phyloP scores from a whole-genome alignment of 257 asterid species.

The Fraxinus americana region DNA sequence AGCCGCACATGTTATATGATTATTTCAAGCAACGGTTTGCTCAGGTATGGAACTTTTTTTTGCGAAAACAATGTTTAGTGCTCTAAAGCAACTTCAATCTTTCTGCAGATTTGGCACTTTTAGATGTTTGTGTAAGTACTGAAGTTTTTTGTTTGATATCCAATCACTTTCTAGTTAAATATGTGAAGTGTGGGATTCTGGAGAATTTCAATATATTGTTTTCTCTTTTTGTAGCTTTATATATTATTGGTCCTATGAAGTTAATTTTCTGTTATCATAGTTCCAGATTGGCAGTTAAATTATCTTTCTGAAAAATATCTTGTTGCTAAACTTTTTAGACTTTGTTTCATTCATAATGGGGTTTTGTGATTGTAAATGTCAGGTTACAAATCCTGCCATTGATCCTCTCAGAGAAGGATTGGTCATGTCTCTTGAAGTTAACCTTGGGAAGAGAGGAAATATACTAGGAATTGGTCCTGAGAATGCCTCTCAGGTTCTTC shows the following conservation, averaged over 20 bases:
- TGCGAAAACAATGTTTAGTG: constrained; percentile 1
- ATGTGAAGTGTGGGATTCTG: neutral
- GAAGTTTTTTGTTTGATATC: neutral
- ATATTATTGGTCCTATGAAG: neutral
- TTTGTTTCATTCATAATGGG: constrained; percentile 22
- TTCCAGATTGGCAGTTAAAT: neutral
- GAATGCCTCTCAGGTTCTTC: constrained; percentile 88
- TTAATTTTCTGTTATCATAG: constrained; percentile 6
- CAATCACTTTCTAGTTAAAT: neutral
- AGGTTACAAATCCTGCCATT: constrained; percentile 99
- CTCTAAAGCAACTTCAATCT: constrained; percentile 1
- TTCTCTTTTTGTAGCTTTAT: neutral
- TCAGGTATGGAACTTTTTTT: constrained; percentile 59
- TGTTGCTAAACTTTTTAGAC: constrained; percentile 13
- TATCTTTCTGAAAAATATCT: neutral
- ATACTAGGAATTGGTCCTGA: constrained; percentile 96
- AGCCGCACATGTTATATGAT: constrained; percentile 91
- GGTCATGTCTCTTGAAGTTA: constrained; percentile 98
- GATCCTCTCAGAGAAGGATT: constrained; percentile 99
- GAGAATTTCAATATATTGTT: constrained; percentile 10
- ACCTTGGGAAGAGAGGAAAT: constrained; percentile 93
- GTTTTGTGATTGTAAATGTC: constrained; percentile 27
- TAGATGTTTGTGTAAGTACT: neutral
- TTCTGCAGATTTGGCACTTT: constrained; percentile 1
- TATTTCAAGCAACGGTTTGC: constrained; percentile 98